A percentile compares a stretch with the other conserved stretches of the same genome.
phyloP scores from a whole-genome alignment of 805 yeast genomes.

The Ascoidea asiatica region DNA sequence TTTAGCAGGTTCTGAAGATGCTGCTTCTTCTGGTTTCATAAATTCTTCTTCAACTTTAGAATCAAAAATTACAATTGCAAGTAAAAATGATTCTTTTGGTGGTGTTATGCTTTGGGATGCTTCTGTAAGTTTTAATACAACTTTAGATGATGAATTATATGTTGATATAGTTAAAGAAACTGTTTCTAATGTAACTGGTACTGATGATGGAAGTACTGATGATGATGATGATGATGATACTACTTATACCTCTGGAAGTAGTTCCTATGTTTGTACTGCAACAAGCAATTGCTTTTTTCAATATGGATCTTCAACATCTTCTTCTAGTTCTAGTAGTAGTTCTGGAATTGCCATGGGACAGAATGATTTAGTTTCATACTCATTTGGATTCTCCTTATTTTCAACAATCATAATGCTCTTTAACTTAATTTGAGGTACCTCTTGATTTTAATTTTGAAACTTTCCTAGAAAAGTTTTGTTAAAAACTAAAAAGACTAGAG shows the following conservation, averaged over 20 bases:
- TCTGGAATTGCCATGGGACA: not conserved
- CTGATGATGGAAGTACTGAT: too few species aligned
- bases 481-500: too few species aligned
- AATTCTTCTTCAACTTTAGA: slow-evolving; percentile 18
- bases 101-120: slow-evolving; percentile 12
- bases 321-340: too few species aligned
- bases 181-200: too few species aligned
- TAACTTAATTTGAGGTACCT: not conserved
- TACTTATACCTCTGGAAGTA: not conserved
- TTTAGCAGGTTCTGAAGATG: slow-evolving; percentile 55
- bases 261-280: not conserved
- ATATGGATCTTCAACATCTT: not conserved
- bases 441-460: too few species aligned
- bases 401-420: not conserved
- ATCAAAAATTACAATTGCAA: slow-evolving; percentile 1
- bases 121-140: slow-evolving; percentile 3
- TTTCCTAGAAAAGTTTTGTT: too few species aligned
- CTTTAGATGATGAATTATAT: not conserved
- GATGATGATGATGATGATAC: too few species aligned
- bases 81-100: slow-evolving; percentile 3
- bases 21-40: slow-evolving; percentile 44
- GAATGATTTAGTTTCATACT: not conserved
- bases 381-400: not conserved
- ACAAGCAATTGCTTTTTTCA: not conserved
- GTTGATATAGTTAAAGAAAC: not conserved